Conservation (phyloP, 192 early-diverging fungal species). For the Gamsiella multidivaricata region DNA sequence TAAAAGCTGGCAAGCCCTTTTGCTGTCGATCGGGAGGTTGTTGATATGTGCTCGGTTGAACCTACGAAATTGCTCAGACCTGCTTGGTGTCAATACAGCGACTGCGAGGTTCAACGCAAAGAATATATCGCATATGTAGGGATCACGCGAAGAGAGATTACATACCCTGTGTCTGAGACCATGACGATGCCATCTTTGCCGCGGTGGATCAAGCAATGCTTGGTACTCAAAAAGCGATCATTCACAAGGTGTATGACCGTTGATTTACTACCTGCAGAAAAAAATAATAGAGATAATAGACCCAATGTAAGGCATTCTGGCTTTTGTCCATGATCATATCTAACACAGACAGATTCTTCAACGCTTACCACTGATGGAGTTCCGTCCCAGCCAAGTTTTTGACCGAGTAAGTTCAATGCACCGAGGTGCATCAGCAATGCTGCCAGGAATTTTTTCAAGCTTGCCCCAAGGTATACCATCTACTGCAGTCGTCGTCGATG, state of each 20-base stretch:
- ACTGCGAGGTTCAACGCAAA: too few relatives aligned
- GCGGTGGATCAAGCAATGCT: conserved; percentile 15
- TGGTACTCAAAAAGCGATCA: background rate
- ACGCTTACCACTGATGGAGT: background rate
- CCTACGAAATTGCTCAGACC: too few relatives aligned
- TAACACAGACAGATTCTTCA: too few relatives aligned
- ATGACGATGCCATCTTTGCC: background rate
- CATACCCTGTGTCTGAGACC: conserved; percentile 11
- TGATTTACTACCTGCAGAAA: too few relatives aligned
- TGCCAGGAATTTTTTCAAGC: conserved; percentile 9
- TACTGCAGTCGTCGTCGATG: background rate
- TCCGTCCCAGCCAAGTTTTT: background rate
- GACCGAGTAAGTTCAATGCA: conserved; percentile 2
- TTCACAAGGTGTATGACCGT: background rate
- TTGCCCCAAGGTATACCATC: conserved; percentile 3
- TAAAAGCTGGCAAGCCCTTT: conserved; percentile 5
- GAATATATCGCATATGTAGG: too few relatives aligned
- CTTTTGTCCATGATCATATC: too few relatives aligned
- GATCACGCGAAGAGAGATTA: too few relatives aligned
- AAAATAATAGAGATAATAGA: too few relatives aligned
- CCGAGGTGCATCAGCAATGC: conserved; percentile 17
- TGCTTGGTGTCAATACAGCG: too few relatives aligned
- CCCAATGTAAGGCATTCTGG: too few relatives aligned
- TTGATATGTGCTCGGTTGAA: conserved; percentile 23
- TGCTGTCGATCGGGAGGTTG: background rate